Conservation (phyloP, 75 land plant genomes). For the Pinus tabuliformis region DNA sequence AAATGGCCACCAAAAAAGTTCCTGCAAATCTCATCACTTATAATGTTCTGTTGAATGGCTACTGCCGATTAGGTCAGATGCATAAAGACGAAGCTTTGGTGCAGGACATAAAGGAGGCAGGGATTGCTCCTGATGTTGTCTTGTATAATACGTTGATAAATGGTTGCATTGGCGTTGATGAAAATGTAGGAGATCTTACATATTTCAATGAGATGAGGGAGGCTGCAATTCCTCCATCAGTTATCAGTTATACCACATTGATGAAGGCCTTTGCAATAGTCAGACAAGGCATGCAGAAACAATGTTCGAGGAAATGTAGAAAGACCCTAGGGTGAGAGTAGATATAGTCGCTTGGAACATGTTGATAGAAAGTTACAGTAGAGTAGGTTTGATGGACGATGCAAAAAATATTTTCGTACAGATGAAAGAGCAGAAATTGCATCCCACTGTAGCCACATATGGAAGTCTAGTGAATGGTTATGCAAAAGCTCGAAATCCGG, state of each 20-base stretch:
- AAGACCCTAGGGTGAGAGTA: conserved; percentile 67
- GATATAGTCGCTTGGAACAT: conserved; percentile 89
- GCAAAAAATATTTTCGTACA: conserved; percentile 57
- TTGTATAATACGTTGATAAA: conserved; percentile 85
- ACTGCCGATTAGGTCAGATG: conserved; percentile 58
- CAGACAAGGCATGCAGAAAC: conserved; percentile 77
- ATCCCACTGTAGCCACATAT: conserved; percentile 79
- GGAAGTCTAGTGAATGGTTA: conserved; percentile 83
- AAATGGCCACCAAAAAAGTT: conserved; percentile 64
- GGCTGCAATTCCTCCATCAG: conserved; percentile 73
- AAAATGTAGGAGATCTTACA: conserved; percentile 68
- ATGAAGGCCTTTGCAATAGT: conserved; percentile 89
- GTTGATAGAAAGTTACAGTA: conserved; percentile 79
- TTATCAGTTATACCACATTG: conserved; percentile 86
- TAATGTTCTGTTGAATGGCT: conserved; percentile 84
- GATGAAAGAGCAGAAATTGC: conserved; percentile 72
- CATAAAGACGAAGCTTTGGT: conserved; percentile 59
- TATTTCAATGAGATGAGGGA: conserved; percentile 82
- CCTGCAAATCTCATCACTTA: conserved; percentile 89
- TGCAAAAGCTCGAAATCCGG: conserved; percentile 63
- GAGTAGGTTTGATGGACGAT: conserved; percentile 59
- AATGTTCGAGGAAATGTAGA: conserved; percentile 83
- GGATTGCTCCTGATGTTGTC: conserved; percentile 74
- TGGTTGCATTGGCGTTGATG: conserved; percentile 79
- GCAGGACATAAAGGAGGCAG: conserved; percentile 60